These are phyloP conservation scores for Ceratocystis alfenasii DNA, from an alignment of 2,329 filamentous ascomycete species.

Conservation along the genomic window DNA sequence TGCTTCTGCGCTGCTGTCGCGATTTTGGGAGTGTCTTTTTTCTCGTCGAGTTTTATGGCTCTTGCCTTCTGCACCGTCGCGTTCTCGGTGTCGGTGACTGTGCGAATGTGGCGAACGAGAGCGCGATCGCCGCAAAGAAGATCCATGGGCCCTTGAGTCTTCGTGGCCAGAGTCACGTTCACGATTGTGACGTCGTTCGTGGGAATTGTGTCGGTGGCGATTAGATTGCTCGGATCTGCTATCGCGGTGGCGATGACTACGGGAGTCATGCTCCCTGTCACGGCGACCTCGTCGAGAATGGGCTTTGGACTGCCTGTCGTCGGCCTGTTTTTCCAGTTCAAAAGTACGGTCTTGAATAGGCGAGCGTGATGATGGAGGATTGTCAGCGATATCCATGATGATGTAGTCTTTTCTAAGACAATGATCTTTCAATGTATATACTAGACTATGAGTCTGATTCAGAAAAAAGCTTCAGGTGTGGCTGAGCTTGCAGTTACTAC, in stretches of 20 bases:
- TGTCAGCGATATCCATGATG: background rate
- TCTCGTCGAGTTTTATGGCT: background rate
- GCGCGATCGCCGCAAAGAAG: background rate
- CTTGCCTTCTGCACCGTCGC: background rate
- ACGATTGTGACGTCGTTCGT: background rate
- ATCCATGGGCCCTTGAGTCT: background rate
- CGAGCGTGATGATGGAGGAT: background rate
- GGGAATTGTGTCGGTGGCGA: conserved; percentile 12
- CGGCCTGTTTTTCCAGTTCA: background rate
- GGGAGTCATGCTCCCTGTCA: background rate
- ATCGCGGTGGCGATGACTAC: background rate
- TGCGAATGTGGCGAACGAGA: conserved; percentile 3
- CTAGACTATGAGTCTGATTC: background rate
- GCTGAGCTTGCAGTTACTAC: too few relatives aligned
- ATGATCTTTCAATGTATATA: background rate
- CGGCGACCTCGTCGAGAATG: background rate
- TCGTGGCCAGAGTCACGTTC: background rate
- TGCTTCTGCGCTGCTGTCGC: background rate
- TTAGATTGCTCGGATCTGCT: conserved; percentile 6
- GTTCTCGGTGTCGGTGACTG: conserved; percentile 1
- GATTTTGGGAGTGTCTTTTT: background rate
- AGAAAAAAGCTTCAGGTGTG: too few relatives aligned
- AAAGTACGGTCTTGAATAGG: background rate
- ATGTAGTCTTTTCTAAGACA: background rate
- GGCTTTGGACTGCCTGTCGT: background rate